Percentiles rank a stretch among this genome's conserved stretches.
These are phyloP conservation scores for Tetrapisispora taiwanensis DNA, from an alignment of 805 yeast species.

Conservation along the genomic window DNA sequence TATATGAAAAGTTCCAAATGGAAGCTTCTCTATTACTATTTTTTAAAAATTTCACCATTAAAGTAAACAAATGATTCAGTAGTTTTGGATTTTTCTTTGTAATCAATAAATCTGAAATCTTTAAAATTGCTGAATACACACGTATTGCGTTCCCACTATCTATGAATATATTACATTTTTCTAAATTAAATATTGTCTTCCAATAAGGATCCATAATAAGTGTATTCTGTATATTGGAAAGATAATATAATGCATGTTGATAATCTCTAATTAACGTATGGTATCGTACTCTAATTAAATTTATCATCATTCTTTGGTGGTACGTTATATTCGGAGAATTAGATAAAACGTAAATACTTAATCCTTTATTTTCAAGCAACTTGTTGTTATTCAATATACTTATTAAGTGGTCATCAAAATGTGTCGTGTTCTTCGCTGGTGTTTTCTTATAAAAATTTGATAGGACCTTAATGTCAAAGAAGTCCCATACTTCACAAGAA, in stretches of 20 bases:
- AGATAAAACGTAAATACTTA: constrained; percentile 11
- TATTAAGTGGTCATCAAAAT: constrained; percentile 4
- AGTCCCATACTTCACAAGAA: constrained; percentile 12
- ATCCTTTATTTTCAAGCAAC: not conserved
- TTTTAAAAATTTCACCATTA: constrained; percentile 36
- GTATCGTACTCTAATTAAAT: constrained; percentile 32
- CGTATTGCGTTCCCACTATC: constrained; percentile 38
- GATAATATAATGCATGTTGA: constrained; percentile 20
- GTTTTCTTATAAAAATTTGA: constrained; percentile 10
- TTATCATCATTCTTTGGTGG: constrained; percentile 33
- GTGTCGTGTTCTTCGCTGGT: too few relatives aligned
- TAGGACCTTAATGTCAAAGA: constrained; percentile 13
- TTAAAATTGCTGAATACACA: constrained; percentile 40
- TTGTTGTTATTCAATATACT: constrained; percentile 3
- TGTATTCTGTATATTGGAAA: constrained; percentile 13
- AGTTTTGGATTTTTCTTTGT: constrained; percentile 37
- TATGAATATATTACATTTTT: constrained; percentile 25
- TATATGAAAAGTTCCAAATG: too few relatives aligned
- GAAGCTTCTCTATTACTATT: too few relatives aligned
- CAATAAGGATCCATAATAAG: constrained; percentile 18
- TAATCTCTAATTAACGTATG: constrained; percentile 26
- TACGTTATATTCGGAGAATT: constrained; percentile 27
- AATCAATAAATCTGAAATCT: constrained; percentile 40
- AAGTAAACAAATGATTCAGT: constrained; percentile 37
- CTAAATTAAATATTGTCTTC: constrained; percentile 20